Percentiles rank a stretch among this genome's conserved stretches.
phyloP scores from a whole-genome alignment of 176 grass and related monocot species.

The Oryza officinalis region DNA sequence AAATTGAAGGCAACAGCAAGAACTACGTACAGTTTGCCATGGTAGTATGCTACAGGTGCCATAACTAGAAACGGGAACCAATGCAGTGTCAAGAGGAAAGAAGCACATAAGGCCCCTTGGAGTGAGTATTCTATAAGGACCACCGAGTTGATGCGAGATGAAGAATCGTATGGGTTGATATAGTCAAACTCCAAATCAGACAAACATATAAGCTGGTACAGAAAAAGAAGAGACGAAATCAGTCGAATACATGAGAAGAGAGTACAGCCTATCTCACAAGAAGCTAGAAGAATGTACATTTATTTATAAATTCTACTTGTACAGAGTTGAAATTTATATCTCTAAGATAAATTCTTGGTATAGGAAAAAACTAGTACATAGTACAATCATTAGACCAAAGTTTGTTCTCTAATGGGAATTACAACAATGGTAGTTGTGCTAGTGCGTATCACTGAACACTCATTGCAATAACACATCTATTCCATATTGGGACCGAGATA shows the following conservation, averaged over 20 bases:
- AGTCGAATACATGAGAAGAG: slow-evolving; percentile 35
- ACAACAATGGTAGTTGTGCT: background rate
- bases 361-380: background rate
- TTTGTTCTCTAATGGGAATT: background rate
- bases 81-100: slow-evolving; percentile 74
- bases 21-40: slow-evolving; percentile 74
- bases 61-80: slow-evolving; percentile 87
- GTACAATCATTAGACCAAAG: background rate
- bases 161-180: slow-evolving; percentile 94
- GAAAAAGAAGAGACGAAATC: slow-evolving; percentile 27
- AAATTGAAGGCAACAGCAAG: slow-evolving; percentile 25
- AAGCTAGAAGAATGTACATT: background rate
- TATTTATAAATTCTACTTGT: background rate
- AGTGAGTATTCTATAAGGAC: slow-evolving; percentile 68
- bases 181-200: slow-evolving; percentile 97
- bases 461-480: background rate
- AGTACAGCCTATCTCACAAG: background rate
- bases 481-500: slow-evolving; percentile 17
- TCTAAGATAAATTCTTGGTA: background rate
- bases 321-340: background rate
- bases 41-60: slow-evolving; percentile 88
- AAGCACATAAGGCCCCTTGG: slow-evolving; percentile 67
- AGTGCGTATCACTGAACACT: background rate
- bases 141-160: slow-evolving; percentile 80
- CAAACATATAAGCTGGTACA: slow-evolving; percentile 77